These are phyloP conservation scores for Corymbia maculata DNA, from an alignment of 345 rosid genomes.

Conservation along the genomic window DNA sequence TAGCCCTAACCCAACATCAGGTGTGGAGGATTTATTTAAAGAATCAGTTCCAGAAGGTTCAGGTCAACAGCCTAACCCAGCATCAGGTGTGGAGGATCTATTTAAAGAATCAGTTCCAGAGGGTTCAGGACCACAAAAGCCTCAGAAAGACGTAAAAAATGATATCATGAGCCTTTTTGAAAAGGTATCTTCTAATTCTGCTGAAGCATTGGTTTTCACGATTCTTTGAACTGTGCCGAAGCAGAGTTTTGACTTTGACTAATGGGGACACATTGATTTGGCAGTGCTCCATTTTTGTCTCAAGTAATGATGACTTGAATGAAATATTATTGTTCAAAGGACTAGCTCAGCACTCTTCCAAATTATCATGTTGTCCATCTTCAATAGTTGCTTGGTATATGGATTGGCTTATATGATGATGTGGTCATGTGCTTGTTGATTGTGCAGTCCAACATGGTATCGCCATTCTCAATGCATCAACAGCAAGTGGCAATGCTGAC, in stretches of 20 bases:
- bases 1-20: slow-evolving; percentile 32
- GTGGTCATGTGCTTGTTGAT: background rate
- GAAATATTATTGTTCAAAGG: background rate
- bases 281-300: background rate
- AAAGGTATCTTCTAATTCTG: slow-evolving; percentile 44
- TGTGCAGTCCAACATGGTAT: slow-evolving; percentile 80
- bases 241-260: background rate
- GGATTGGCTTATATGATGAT: background rate
- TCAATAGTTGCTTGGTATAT: background rate
- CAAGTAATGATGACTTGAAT: background rate
- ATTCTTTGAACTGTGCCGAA: background rate
- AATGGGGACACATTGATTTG: background rate
- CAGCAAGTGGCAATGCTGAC: slow-evolving; percentile 88
- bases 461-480: slow-evolving; percentile 92
- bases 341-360: background rate
- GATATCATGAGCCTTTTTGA: slow-evolving; percentile 99
- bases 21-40: slow-evolving; percentile 78
- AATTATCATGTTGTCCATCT: background rate
- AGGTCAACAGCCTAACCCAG: background rate
- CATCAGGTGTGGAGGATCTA: slow-evolving; percentile 48
- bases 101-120: slow-evolving; percentile 49
- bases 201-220: background rate
- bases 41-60: slow-evolving; percentile 32
- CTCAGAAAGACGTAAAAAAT: slow-evolving; percentile 75
- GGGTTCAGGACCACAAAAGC: slow-evolving; percentile 30